Percentiles rank a stretch among this genome's conserved stretches.
phyloP scores from a whole-genome alignment of 2,329 filamentous ascomycete species.

The Emergomyces africanus region DNA sequence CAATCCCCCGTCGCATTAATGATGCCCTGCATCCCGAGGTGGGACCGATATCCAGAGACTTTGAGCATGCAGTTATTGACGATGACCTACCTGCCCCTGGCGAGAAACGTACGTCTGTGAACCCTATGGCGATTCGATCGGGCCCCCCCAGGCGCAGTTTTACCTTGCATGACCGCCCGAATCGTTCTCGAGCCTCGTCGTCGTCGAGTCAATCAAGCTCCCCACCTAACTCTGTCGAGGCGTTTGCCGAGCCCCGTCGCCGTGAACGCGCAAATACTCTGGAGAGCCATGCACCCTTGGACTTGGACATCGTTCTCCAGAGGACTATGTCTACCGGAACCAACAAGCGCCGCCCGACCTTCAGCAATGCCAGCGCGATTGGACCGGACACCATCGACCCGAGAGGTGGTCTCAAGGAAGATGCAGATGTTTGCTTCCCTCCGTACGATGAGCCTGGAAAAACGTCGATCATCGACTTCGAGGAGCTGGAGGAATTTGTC shows the following conservation, averaged over 20 bases:
- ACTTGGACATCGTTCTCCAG: slow-evolving; percentile 48
- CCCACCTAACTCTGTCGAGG: slow-evolving; percentile 93
- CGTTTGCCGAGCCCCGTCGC: slow-evolving; percentile 81
- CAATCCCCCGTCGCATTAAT: slow-evolving; percentile 35
- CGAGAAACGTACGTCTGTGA: slow-evolving; percentile 28
- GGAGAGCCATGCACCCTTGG: slow-evolving; percentile 46
- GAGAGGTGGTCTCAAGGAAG: slow-evolving; percentile 30
- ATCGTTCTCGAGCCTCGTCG: slow-evolving; percentile 36
- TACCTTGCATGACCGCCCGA: slow-evolving; percentile 26
- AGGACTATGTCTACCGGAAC: slow-evolving; percentile 60
- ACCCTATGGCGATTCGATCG: slow-evolving; percentile 27
- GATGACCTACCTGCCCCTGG: slow-evolving; percentile 38
- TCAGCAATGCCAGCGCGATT: slow-evolving; percentile 45
- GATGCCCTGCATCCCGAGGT: slow-evolving; percentile 29
- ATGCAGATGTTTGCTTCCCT: slow-evolving; percentile 84
- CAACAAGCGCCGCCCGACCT: slow-evolving; percentile 44
- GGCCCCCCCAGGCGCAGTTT: slow-evolving; percentile 23
- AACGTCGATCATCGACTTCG: slow-evolving; percentile 76
- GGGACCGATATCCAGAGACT: slow-evolving; percentile 56
- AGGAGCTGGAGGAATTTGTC: slow-evolving; percentile 87
- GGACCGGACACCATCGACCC: slow-evolving; percentile 33
- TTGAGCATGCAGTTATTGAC: slow-evolving; percentile 73
- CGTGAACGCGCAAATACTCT: slow-evolving; percentile 61
- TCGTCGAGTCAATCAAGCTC: slow-evolving; percentile 57
- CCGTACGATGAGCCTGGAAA: slow-evolving; percentile 64